Evolutionary conservation across 2,329 filamentous ascomycete genomes (phyloP).

Genomic region (Aaosphaeria arxii): DNA sequence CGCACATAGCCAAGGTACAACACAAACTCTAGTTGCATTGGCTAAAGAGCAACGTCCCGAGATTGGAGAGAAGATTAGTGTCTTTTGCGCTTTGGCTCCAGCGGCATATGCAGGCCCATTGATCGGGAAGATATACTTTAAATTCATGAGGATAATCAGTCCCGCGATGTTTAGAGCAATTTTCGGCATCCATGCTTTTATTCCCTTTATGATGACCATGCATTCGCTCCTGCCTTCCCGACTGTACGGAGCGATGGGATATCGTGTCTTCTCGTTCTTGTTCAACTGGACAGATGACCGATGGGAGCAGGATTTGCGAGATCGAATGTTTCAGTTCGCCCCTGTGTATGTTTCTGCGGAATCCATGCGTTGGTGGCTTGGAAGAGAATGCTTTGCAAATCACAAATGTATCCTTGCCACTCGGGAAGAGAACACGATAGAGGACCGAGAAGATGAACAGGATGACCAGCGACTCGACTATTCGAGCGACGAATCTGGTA

Average conservation of each 20-base stretch:
- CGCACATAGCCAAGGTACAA: conserved; percentile 88
- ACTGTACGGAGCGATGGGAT: conserved; percentile 79
- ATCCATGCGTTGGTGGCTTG: conserved; percentile 95
- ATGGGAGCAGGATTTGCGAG: conserved; percentile 77
- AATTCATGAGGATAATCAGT: conserved; percentile 81
- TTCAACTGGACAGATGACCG: conserved; percentile 83
- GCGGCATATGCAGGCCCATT: conserved; percentile 86
- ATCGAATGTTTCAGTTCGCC: conserved; percentile 88
- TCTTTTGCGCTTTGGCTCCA: conserved; percentile 88
- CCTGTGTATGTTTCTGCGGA: conserved; percentile 88
- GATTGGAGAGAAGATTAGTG: conserved; percentile 75
- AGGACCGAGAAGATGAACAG: conserved; percentile 50
- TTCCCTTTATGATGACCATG: conserved; percentile 89
- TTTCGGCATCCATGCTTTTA: conserved; percentile 91
- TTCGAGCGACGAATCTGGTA: conserved; percentile 14
- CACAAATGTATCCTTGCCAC: conserved; percentile 88
- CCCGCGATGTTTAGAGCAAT: conserved; percentile 73
- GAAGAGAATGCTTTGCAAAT: conserved; percentile 76
- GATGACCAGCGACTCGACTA: conserved; percentile 19
- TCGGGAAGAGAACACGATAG: conserved; percentile 63
- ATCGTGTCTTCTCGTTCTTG: conserved; percentile 83
- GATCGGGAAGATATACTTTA: conserved; percentile 85
- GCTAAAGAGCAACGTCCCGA: conserved; percentile 88
- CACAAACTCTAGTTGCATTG: conserved; percentile 80
- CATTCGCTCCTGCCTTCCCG: conserved; percentile 63